Conservation (phyloP, 768 basidiomycete species). For the Kwoniella mangroviensis region DNA sequence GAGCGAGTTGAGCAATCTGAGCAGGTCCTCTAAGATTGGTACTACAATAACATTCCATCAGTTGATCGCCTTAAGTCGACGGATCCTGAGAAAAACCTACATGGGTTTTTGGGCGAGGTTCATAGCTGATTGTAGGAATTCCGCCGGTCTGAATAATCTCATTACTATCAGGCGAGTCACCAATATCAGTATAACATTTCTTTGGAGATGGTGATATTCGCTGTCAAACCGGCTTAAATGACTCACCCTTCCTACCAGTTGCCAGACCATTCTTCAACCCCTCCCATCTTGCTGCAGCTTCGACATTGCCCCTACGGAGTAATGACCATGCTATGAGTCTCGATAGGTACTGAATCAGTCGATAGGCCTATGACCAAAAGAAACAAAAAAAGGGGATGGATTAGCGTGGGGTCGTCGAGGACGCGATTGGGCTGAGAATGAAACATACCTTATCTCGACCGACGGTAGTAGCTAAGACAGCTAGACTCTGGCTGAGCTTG, state of each 20-base stretch:
- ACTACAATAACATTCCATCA: constrained; percentile 19
- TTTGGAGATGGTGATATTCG: no score
- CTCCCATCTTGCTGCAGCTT: constrained; percentile 74
- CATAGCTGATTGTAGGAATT: constrained; percentile 88
- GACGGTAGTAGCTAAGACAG: constrained; percentile 76
- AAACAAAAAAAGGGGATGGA: constrained; percentile 10
- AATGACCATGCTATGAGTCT: constrained; percentile 87
- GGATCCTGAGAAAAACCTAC: constrained; percentile 37
- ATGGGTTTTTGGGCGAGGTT: constrained; percentile 63
- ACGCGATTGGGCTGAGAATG: no score
- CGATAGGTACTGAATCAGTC: constrained; percentile 86
- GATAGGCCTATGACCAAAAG: constrained; percentile 68
- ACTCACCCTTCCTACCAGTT: constrained; percentile 79
- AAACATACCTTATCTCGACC: constrained; percentile 84
- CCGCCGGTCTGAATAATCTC: constrained; percentile 89
- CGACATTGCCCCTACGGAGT: constrained; percentile 70
- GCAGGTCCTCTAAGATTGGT: constrained; percentile 33
- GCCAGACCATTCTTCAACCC: constrained; percentile 85
- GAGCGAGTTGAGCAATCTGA: constrained; percentile 71
- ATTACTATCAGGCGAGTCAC: constrained; percentile 65
- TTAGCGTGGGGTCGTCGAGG: not conserved
- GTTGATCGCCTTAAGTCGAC: not conserved
- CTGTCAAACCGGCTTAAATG: not conserved
- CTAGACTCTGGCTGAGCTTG: constrained; percentile 72
- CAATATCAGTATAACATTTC: no score